A percentile compares a stretch with the other conserved stretches of the same genome.
Evolutionary conservation across 306 rosid genomes (phyloP).

Genomic region (Rosa persica): DNA sequence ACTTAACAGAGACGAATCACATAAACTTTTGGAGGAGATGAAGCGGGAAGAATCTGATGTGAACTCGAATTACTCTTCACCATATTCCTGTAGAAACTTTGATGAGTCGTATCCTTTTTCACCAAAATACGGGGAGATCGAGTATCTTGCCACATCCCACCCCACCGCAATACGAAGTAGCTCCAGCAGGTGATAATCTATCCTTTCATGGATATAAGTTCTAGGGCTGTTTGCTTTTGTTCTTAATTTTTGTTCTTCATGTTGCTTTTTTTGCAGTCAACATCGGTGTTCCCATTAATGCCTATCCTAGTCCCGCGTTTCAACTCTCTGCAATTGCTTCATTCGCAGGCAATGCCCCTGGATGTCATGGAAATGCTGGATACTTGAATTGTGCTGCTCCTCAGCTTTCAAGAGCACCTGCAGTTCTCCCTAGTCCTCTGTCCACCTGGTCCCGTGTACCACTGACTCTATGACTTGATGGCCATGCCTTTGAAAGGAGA

Average conservation of each 20-base stretch:
- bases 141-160: not conserved
- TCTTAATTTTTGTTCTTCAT: no score
- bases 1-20: constrained; percentile 44
- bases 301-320: no score
- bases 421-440: no score
- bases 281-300: not conserved
- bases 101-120: not conserved
- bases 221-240: no score
- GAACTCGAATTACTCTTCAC: not conserved
- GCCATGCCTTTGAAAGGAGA: no score
- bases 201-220: not conserved
- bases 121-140: not conserved
- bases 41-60: constrained; percentile 28
- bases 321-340: no score
- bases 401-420: no score
- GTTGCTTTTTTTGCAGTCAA: constrained; percentile 24
- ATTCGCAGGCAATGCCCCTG: no score
- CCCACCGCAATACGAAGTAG: constrained; percentile 33
- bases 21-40: constrained; percentile 50
- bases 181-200: constrained; percentile 4
- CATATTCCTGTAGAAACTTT: not conserved
- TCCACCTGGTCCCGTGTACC: no score
- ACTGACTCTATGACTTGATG: no score
- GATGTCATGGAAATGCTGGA: no score
- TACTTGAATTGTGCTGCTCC: no score